These are phyloP conservation scores for Termitomyces bulborhizus DNA, from an alignment of 768 basidiomycete genomes.

Conservation along the genomic window DNA sequence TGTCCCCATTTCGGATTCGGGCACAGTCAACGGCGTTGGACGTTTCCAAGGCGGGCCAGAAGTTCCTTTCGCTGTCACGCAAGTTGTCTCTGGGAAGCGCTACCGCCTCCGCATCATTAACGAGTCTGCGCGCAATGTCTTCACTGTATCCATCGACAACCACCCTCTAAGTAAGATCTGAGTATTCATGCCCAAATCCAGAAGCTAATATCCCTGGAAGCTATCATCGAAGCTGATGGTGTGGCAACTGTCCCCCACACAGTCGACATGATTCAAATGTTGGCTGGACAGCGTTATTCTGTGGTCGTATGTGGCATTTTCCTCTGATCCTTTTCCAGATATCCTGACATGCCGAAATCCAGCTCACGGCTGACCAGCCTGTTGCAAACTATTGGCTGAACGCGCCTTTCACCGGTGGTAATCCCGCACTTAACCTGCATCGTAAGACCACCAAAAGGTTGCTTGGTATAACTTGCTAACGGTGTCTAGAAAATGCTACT, in stretches of 20 bases:
- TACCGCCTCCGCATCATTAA: constrained; percentile 46
- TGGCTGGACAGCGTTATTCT: constrained; percentile 46
- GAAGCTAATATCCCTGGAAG: constrained; percentile 1
- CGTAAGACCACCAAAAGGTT: constrained; percentile 15
- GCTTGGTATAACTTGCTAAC: too few relatives aligned
- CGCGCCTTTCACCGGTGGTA: constrained; percentile 26
- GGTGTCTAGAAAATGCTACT: constrained; percentile 18
- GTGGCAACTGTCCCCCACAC: constrained; percentile 20
- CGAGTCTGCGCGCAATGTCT: constrained; percentile 33
- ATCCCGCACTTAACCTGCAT: constrained; percentile 23
- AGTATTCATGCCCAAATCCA: too few relatives aligned
- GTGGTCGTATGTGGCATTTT: constrained; percentile 20
- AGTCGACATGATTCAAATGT: constrained; percentile 35
- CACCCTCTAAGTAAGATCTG: constrained; percentile 20
- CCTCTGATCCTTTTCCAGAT: background rate
- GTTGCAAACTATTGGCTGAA: constrained; percentile 44
- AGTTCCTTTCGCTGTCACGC: constrained; percentile 28
- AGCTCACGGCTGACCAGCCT: constrained; percentile 33
- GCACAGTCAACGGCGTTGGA: constrained; percentile 38
- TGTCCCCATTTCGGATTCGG: constrained; percentile 28
- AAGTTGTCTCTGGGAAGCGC: constrained; percentile 28
- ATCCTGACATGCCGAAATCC: background rate
- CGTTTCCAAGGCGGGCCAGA: constrained; percentile 32
- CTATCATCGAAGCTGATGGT: constrained; percentile 36
- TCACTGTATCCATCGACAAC: constrained; percentile 25